phyloP scores from a whole-genome alignment of 2,329 filamentous ascomycete genomes.

The Colletotrichum neosansevieriae region DNA sequence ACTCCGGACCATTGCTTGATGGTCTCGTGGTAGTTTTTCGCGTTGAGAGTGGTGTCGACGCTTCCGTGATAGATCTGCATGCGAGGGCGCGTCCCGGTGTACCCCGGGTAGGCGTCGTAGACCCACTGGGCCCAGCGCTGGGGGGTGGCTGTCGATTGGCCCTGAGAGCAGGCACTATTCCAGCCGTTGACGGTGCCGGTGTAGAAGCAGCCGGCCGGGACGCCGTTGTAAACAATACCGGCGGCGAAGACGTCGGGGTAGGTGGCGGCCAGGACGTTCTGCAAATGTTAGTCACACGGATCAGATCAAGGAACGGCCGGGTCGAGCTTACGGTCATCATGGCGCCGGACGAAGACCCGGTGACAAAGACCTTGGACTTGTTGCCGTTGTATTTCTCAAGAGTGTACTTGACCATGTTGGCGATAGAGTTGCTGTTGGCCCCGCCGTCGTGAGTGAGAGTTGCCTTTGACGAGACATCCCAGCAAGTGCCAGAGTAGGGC shows the following conservation, averaged over 20 bases:
- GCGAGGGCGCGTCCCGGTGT: constrained; percentile 60
- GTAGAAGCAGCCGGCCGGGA: constrained; percentile 67
- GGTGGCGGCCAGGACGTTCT: constrained; percentile 62
- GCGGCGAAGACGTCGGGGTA: constrained; percentile 68
- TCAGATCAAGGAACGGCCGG: too few relatives aligned
- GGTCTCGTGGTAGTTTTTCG: constrained; percentile 68
- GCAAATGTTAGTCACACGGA: not conserved
- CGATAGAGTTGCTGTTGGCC: constrained; percentile 63
- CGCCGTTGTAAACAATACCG: constrained; percentile 63
- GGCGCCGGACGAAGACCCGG: constrained; percentile 48
- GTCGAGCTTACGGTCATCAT: constrained; percentile 39
- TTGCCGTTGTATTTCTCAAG: constrained; percentile 62
- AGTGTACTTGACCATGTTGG: constrained; percentile 66
- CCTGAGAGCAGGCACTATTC: constrained; percentile 67
- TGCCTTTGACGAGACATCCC: constrained; percentile 68
- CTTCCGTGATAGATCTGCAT: constrained; percentile 72
- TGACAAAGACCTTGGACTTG: constrained; percentile 60
- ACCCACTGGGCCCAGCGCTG: constrained; percentile 56
- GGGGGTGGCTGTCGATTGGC: constrained; percentile 57
- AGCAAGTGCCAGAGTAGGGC: constrained; percentile 60
- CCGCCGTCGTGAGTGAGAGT: constrained; percentile 64
- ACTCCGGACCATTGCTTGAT: constrained; percentile 69
- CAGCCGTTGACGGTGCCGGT: constrained; percentile 59
- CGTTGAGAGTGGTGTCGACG: constrained; percentile 60
- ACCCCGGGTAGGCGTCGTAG: constrained; percentile 63